phyloP scores from a whole-genome alignment of 192 early-diverging fungal species.

The Entomortierella lignicola region DNA sequence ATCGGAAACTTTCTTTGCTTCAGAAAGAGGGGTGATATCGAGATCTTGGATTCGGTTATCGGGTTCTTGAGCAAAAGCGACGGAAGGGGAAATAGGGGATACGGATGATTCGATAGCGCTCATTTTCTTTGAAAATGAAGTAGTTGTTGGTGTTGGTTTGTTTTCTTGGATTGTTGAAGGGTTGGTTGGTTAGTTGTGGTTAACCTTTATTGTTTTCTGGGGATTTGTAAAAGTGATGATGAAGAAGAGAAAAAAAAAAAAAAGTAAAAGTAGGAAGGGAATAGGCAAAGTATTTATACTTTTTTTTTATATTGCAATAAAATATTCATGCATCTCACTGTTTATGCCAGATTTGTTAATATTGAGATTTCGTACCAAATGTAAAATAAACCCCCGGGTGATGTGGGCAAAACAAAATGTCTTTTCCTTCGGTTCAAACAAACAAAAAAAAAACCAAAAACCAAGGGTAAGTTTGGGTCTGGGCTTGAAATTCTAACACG shows the following conservation, averaged over 20 bases:
- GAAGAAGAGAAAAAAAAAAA: neutral
- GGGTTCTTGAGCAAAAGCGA: slow-evolving; percentile 25
- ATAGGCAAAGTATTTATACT: slow-evolving; percentile 2
- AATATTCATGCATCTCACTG: too few relatives aligned
- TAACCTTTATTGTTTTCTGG: neutral
- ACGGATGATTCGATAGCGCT: neutral
- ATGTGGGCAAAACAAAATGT: too few relatives aligned
- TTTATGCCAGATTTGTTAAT: neutral
- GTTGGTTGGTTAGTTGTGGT: slow-evolving; percentile 13
- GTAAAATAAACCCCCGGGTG: too few relatives aligned
- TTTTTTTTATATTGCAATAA: neutral
- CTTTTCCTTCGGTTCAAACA: too few relatives aligned
- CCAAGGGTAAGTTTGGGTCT: neutral
- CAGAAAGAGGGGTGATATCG: neutral
- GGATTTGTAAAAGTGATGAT: neutral
- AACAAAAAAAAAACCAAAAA: too few relatives aligned
- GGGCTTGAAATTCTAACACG: too few relatives aligned
- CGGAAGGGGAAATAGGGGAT: slow-evolving; percentile 3
- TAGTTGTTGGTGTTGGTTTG: slow-evolving; percentile 19
- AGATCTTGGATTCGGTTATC: slow-evolving; percentile 12
- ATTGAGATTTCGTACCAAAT: neutral
- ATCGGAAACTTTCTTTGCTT: slow-evolving; percentile 7
- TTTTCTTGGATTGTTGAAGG: too few relatives aligned
- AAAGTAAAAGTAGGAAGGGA: slow-evolving; percentile 3
- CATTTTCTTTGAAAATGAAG: slow-evolving; percentile 3